phyloP scores from a whole-genome alignment of 768 basidiomycete species.

The Leccinellum albellum region DNA sequence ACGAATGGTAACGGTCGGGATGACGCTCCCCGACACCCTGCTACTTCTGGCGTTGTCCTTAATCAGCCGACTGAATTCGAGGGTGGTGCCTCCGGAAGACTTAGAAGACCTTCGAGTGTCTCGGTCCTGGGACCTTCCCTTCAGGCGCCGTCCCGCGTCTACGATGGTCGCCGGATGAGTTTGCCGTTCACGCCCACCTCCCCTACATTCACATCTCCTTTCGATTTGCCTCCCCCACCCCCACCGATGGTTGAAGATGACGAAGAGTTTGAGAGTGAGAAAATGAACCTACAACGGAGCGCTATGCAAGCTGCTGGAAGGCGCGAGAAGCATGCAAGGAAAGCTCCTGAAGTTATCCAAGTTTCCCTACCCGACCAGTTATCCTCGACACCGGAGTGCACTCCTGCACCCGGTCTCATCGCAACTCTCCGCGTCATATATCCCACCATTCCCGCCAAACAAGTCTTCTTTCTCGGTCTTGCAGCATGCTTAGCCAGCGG shows the following conservation, averaged over 20 bases:
- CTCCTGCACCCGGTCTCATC: constrained; percentile 21
- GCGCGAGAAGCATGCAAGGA: constrained; percentile 29
- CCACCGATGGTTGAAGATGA: constrained; percentile 32
- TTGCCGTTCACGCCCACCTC: constrained; percentile 65
- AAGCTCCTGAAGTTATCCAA: not conserved
- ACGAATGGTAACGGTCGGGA: not conserved
- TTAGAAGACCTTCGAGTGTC: not conserved
- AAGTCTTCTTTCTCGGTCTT: constrained; percentile 65
- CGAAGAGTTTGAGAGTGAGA: constrained; percentile 45
- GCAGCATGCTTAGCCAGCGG: constrained; percentile 69
- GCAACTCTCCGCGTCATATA: constrained; percentile 52
- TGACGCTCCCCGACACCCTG: constrained; percentile 18
- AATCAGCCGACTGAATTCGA: constrained; percentile 20
- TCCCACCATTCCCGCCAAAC: constrained; percentile 73
- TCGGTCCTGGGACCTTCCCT: constrained; percentile 15
- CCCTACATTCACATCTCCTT: constrained; percentile 35
- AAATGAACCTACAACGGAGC: constrained; percentile 38
- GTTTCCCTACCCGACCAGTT: not conserved
- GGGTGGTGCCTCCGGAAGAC: constrained; percentile 13
- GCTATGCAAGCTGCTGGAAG: constrained; percentile 37
- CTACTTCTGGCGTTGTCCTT: constrained; percentile 16
- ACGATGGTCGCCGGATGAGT: constrained; percentile 37
- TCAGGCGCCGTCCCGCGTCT: constrained; percentile 29
- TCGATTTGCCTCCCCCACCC: constrained; percentile 3
- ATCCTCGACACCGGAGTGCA: not conserved